phyloP scores from a whole-genome alignment of 2,329 filamentous ascomycete genomes.

The Hirsutella rhossiliensis region DNA sequence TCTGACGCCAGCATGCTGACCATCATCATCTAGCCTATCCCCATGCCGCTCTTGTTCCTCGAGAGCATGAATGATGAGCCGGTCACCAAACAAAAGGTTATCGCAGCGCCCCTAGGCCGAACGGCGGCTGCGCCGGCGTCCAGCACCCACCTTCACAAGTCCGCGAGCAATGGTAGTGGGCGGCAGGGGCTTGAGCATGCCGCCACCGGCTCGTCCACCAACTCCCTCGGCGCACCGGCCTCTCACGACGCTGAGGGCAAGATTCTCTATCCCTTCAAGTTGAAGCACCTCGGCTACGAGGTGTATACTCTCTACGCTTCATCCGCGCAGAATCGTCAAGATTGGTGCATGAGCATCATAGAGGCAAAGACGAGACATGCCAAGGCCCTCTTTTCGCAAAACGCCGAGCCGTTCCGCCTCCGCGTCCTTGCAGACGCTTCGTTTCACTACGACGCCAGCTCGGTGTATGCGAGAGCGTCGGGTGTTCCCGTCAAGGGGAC shows the following conservation, averaged over 20 bases:
- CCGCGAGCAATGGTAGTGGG: constrained; percentile 35
- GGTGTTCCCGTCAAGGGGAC: constrained; percentile 78
- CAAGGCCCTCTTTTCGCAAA: constrained; percentile 76
- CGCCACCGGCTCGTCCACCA: constrained; percentile 53
- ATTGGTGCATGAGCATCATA: constrained; percentile 91
- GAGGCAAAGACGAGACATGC: constrained; percentile 93
- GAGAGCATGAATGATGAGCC: constrained; percentile 90
- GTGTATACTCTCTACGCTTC: constrained; percentile 84
- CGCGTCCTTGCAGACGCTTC: constrained; percentile 86
- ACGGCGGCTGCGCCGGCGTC: constrained; percentile 50
- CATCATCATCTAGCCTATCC: constrained; percentile 52
- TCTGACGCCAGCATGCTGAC: constrained; percentile 12
- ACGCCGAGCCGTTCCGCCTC: constrained; percentile 88
- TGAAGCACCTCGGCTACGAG: constrained; percentile 92
- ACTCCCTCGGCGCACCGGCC: constrained; percentile 32
- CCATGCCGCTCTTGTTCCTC: constrained; percentile 87
- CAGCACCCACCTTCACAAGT: constrained; percentile 45
- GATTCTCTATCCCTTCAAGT: constrained; percentile 83
- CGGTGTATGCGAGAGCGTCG: constrained; percentile 44
- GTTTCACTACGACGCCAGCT: constrained; percentile 64
- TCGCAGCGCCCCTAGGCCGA: constrained; percentile 48
- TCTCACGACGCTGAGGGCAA: constrained; percentile 65
- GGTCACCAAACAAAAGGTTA: constrained; percentile 70
- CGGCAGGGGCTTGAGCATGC: constrained; percentile 54
- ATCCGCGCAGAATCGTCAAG: constrained; percentile 59